A percentile compares a stretch with the other conserved stretches of the same genome.
These are phyloP conservation scores for Boletus sensibilis DNA, from an alignment of 768 basidiomycete genomes.

Conservation along the genomic window DNA sequence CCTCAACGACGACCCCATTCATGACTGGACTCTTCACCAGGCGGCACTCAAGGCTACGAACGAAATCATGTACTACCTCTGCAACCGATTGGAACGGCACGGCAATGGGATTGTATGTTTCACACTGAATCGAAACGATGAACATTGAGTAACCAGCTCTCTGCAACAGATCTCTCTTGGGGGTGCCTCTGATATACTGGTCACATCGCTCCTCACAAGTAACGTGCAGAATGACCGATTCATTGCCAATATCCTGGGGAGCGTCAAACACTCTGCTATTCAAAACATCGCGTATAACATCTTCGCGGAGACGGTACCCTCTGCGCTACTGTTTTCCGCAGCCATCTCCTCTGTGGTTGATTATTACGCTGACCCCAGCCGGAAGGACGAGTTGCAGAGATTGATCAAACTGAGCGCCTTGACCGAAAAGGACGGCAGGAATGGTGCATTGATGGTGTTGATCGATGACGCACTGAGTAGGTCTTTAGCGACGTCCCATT, in stretches of 20 bases:
- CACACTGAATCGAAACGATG: background rate
- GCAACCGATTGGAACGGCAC: constrained; percentile 20
- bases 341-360: constrained; percentile 56
- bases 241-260: constrained; percentile 17
- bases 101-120: constrained; percentile 23
- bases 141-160: background rate
- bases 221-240: constrained; percentile 26
- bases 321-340: constrained; percentile 54
- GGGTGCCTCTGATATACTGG: constrained; percentile 21
- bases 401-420: constrained; percentile 38
- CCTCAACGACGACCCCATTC: constrained; percentile 30
- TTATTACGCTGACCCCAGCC: constrained; percentile 51
- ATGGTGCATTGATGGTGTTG: constrained; percentile 40
- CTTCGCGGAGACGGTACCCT: constrained; percentile 55
- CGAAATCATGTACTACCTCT: constrained; percentile 25
- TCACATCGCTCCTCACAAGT: constrained; percentile 18
- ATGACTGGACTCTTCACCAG: constrained; percentile 34
- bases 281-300: constrained; percentile 46
- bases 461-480: constrained; percentile 48
- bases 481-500: constrained; percentile 15
- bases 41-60: constrained; percentile 28
- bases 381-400: constrained; percentile 32
- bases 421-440: constrained; percentile 22
- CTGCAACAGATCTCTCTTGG: constrained; percentile 17
- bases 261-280: constrained; percentile 6